Base-by-base conservation (phyloP, 176 grass and related monocot species). In the Cocos nucifera region DNA sequence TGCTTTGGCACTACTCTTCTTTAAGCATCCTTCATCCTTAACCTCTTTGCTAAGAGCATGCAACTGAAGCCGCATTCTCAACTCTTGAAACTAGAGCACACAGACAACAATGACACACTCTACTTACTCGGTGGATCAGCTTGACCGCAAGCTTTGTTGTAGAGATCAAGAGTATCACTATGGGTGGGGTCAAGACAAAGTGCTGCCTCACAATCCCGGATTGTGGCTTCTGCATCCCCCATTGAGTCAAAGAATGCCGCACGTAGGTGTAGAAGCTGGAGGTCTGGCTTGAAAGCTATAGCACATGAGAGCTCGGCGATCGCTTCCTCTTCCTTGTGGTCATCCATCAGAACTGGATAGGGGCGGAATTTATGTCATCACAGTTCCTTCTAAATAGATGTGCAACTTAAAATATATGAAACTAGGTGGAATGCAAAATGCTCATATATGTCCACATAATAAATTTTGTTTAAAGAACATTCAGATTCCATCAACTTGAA, bases 161-260 rank as follows among this genome's bases (percentile, higher is more conserved):
- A 88, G 12, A 97, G 81, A 24, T 88, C 87, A 28, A 97, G 69
- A 6, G 92, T 91, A 56, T 97, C 92, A 12, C 78, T 78, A 54
- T 97, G 78, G 16, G 76, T 53, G 4, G 92, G 76, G 44, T 91
- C 84, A 23, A 91, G 84, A 66, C 87, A 97, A 6, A 97, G 80
- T 22, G 92, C 81, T 0, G 92, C 87, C 77, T 97, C 83, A 62
- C 87, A 97, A 75, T 97, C 92, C 14, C 83, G 78, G 49, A 85
- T 16, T 17, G 86, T 74, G 67, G 52, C 72, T 27, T 61, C 59
- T 23, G 4, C 69, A 69, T 97, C 54, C 12, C 84, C 78, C 71
- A 91, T 80, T 16, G 87, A 97, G 53, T 88, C 92, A 17, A 80
- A 82, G 73, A 91, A 97, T 0, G 92, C 92, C 15, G 92, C 87